Percentiles rank a stretch among this genome's conserved stretches.
Evolutionary conservation across 1,139 yeast species (phyloP).

Genomic region (Suhomyces wounanorum): DNA sequence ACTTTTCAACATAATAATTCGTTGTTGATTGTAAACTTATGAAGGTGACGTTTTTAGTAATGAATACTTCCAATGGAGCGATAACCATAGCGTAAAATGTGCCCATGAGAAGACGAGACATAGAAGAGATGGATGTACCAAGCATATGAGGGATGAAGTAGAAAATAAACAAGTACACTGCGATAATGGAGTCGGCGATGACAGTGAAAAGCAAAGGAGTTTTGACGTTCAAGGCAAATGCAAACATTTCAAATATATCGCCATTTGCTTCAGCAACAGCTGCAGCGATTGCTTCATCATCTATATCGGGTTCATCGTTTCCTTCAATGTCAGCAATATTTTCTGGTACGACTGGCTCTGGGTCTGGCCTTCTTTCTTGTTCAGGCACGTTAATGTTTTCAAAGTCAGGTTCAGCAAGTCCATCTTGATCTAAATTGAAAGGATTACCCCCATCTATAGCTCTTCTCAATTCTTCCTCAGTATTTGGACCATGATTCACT

Average conservation of each 20-base stretch:
- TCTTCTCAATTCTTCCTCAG: slow-evolving; percentile 25
- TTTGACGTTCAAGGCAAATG: slow-evolving; percentile 35
- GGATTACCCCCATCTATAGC: slow-evolving; percentile 16
- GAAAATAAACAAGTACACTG: slow-evolving; percentile 45
- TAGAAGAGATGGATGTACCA: slow-evolving; percentile 20
- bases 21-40: background rate
- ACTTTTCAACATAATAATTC: background rate
- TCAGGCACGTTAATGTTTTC: background rate
- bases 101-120: slow-evolving; percentile 2
- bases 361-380: background rate
- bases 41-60: background rate
- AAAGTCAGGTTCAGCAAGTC: background rate
- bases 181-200: slow-evolving; percentile 44
- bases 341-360: background rate
- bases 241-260: slow-evolving; percentile 37
- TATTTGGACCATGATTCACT: slow-evolving; percentile 6
- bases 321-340: background rate
- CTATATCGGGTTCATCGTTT: background rate
- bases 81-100: background rate
- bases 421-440: background rate
- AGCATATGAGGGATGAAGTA: slow-evolving; percentile 54
- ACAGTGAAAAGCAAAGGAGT: slow-evolving; percentile 42
- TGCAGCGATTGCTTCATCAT: slow-evolving; percentile 9
- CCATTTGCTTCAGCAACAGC: slow-evolving; percentile 19
- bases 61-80: background rate